Percentiles rank a stretch among this genome's conserved stretches.
Evolutionary conservation across 495 filamentous ascomycete species (phyloP).

Genomic region (Penicillium soppii): DNA sequence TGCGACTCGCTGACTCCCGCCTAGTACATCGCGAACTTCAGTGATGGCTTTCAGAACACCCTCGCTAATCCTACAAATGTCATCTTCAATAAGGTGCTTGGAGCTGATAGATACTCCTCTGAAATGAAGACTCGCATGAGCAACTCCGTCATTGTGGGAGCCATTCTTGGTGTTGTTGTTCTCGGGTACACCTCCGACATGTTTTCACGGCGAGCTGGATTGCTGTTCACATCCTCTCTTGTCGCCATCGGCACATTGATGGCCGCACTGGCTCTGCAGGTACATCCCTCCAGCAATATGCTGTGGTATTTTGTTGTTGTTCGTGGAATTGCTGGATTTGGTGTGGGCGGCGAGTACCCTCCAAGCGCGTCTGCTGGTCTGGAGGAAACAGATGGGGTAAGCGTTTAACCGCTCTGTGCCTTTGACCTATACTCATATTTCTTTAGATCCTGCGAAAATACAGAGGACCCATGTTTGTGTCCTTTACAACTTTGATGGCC

Average conservation of each 20-base stretch:
- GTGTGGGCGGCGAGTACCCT: slow-evolving; percentile 37
- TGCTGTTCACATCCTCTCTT: slow-evolving; percentile 34
- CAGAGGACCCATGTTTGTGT: slow-evolving; percentile 34
- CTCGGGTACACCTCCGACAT: slow-evolving; percentile 35
- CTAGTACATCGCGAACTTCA: slow-evolving; percentile 41
- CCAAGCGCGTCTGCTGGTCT: slow-evolving; percentile 34
- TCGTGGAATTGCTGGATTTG: slow-evolving; percentile 34
- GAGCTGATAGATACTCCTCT: slow-evolving; percentile 23
- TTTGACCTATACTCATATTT: neutral
- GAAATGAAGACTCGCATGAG: slow-evolving; percentile 38
- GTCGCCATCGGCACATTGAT: slow-evolving; percentile 35
- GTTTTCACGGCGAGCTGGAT: slow-evolving; percentile 27
- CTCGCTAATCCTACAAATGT: slow-evolving; percentile 39
- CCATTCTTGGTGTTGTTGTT: slow-evolving; percentile 35
- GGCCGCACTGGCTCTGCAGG: slow-evolving; percentile 32
- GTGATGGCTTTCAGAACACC: slow-evolving; percentile 35
- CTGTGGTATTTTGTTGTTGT: slow-evolving; percentile 37
- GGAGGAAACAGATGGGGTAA: slow-evolving; percentile 33
- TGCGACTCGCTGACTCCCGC: neutral
- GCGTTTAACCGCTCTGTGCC: neutral
- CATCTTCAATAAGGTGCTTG: slow-evolving; percentile 35
- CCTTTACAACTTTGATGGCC: slow-evolving; percentile 38
- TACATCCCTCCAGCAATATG: slow-evolving; percentile 32
- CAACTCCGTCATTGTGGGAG: slow-evolving; percentile 33
- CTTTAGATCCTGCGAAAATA: slow-evolving; percentile 24